Evolutionary conservation across 208 protist genomes (phyloP), one percentile per base, ranked within the genome.

Genomic region (Crithidia thermophila): DNA sequence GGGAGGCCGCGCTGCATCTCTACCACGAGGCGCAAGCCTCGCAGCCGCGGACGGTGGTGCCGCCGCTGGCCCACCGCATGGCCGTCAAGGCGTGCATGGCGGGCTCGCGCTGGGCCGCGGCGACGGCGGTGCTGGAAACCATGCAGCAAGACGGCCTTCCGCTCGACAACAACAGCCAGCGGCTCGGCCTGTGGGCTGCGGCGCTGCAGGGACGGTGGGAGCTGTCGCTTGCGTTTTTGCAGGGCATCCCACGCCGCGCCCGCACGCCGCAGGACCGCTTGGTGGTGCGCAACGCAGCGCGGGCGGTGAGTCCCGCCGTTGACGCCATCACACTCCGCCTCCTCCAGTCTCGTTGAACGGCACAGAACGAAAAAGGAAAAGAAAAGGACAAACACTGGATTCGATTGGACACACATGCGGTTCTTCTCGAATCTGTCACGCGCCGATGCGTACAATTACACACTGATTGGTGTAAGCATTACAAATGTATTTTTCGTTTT

Each of bases 121-220:
- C 73, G 28, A 72, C 91, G 21, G 31, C 59, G 9, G 64, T 91
- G 28, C 71, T 94, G 8, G 63, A 78, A 11, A 47, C 56, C n/a
- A 92, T 88, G 89, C 75, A 64, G n/a, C 65, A 67, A 10, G 82
- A 83, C 34, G 89, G 86, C 18, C 73, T 92, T 20, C 79, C 89
- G 25, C 69, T 74, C 47, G 88, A 94, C 75, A 94, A 91, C 74
- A 64, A 85, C 81, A 82, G 68, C 34, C 82, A 94, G 60, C 82
- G 84, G 1, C 73, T 91, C 11, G 74, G 85, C 3, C 47, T 94
- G 70, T 90, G 85, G 85, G 85, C 83, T 0, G 82, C 88, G 1
- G 83, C 88, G 27, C 67, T 90, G 30, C 77, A 72, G 20, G 85
- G 88, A 27, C 76, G 87, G 49, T 91, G 85, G 88, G 71, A 88